phyloP scores from a whole-genome alignment of 768 basidiomycete species.

The Leucocoprinus leucothites region DNA sequence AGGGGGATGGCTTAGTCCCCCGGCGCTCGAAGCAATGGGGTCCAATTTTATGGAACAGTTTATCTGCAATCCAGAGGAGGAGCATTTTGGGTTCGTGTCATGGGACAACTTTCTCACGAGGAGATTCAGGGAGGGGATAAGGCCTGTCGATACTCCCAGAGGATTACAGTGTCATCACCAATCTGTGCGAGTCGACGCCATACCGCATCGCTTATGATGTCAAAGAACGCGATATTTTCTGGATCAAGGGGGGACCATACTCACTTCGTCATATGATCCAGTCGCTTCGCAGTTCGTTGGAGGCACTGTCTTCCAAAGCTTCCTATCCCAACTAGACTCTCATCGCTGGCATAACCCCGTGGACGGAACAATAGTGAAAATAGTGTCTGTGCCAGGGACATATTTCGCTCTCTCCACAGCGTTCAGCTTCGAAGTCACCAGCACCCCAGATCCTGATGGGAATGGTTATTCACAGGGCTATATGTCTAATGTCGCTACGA shows the following conservation, averaged over 20 bases:
- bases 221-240: conserved; percentile 44
- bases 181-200: conserved; percentile 52
- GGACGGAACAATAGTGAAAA: conserved; percentile 37
- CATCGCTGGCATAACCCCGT: conserved; percentile 67
- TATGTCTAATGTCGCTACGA: conserved; percentile 42
- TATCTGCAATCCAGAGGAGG: conserved; percentile 33
- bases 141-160: conserved; percentile 33
- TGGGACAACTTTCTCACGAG: conserved; percentile 60
- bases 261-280: conserved; percentile 52
- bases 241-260: conserved; percentile 62
- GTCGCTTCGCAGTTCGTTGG: conserved; percentile 40
- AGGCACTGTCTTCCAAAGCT: conserved; percentile 54
- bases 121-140: conserved; percentile 32
- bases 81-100: conserved; percentile 43
- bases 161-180: conserved; percentile 34
- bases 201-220: conserved; percentile 39
- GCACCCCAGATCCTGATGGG: conserved; percentile 15
- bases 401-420: conserved; percentile 41
- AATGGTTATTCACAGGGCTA: conserved; percentile 36
- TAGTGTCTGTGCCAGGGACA: conserved; percentile 45
- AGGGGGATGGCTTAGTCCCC: conserved; percentile 41
- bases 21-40: conserved; percentile 25
- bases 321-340: conserved; percentile 51
- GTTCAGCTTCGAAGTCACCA: conserved; percentile 14
- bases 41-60: conserved; percentile 34